phyloP scores from a whole-genome alignment of 2,329 filamentous ascomycete genomes.

The Capronia coronata region DNA sequence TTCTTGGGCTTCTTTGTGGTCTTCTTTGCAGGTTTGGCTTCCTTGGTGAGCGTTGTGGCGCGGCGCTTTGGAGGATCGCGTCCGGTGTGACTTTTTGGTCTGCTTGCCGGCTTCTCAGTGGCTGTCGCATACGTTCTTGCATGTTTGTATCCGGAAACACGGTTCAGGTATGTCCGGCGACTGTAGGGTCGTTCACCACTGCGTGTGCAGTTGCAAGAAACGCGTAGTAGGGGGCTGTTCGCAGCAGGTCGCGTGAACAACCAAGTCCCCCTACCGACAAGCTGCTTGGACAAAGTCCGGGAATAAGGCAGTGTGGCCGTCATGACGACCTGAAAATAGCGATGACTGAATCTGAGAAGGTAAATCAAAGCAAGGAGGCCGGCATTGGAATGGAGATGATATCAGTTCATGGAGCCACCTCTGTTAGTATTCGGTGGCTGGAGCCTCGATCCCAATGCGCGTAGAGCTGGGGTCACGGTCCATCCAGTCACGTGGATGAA shows the following conservation, averaged over 20 bases:
- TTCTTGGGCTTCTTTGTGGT: slow-evolving; percentile 25
- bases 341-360: slow-evolving; percentile 1
- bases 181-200: slow-evolving; percentile 19
- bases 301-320: slow-evolving; percentile 19
- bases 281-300: slow-evolving; percentile 21
- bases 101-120: slow-evolving; percentile 27
- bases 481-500: not conserved
- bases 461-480: slow-evolving; percentile 1
- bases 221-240: slow-evolving; percentile 24
- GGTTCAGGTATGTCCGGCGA: slow-evolving; percentile 5
- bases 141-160: slow-evolving; percentile 24
- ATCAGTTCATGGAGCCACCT: not conserved
- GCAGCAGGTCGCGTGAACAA: slow-evolving; percentile 26
- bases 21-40: slow-evolving; percentile 14
- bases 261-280: slow-evolving; percentile 18
- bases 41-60: slow-evolving; percentile 21
- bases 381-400: slow-evolving; percentile 13
- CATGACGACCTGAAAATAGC: slow-evolving; percentile 16
- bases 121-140: slow-evolving; percentile 32
- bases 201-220: slow-evolving; percentile 18
- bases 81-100: slow-evolving; percentile 32
- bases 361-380: slow-evolving; percentile 10
- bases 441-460: slow-evolving; percentile 7
- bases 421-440: slow-evolving; percentile 15
- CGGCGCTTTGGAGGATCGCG: slow-evolving; percentile 29